phyloP scores from a whole-genome alignment of 192 early-diverging fungal genomes.

The Coemansia furcata region DNA sequence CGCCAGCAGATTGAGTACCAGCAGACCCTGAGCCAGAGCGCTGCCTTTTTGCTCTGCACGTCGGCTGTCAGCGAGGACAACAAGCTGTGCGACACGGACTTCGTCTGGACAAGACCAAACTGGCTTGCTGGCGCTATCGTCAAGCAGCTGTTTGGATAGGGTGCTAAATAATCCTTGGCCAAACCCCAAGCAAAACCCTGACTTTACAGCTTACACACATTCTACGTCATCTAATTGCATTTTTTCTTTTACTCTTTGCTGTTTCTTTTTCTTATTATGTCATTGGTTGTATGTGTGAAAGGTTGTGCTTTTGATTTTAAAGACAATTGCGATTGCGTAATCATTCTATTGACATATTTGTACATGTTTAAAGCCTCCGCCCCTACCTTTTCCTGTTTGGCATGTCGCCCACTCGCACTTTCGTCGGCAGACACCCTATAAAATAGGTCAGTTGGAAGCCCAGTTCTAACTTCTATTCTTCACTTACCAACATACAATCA shows the following conservation, averaged over 20 bases:
- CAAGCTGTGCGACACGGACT: constrained; percentile 30
- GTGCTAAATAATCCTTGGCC: background rate
- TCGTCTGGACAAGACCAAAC: constrained; percentile 47
- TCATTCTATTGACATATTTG: no score
- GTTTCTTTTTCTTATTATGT: background rate
- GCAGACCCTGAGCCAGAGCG: constrained; percentile 53
- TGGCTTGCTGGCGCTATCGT: constrained; percentile 47
- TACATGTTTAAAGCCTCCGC: background rate
- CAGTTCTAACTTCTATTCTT: no score
- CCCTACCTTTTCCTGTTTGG: no score
- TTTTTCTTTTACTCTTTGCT: background rate
- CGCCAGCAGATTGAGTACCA: constrained; percentile 53
- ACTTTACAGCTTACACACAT: background rate
- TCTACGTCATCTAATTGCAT: background rate
- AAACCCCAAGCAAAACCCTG: background rate
- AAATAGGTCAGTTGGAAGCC: no score
- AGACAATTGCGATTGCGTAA: background rate
- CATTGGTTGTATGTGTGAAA: background rate
- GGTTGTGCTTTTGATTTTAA: background rate
- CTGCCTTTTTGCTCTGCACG: constrained; percentile 41
- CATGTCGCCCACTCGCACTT: no score
- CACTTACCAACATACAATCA: no score
- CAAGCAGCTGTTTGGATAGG: constrained; percentile 28
- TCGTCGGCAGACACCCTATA: no score
- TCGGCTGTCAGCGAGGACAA: constrained; percentile 28